Evolutionary conservation across 768 basidiomycete genomes (phyloP).

Genomic region (Trametopsis cervina): DNA sequence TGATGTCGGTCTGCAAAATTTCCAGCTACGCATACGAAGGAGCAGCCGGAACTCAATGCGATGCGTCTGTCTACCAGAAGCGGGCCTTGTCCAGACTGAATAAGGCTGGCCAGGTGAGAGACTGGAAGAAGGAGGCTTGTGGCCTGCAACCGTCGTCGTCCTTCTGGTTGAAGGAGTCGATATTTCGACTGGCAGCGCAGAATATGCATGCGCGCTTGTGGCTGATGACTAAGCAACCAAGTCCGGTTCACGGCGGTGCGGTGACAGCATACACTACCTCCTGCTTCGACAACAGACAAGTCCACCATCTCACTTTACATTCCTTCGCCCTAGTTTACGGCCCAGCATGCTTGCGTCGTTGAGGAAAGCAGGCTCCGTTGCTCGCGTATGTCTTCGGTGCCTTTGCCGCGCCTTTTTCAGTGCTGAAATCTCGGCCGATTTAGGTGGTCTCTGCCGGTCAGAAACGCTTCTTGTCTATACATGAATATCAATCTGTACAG

Average conservation of each 20-base stretch:
- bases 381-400: conserved; percentile 44
- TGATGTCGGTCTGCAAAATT: conserved; percentile 76
- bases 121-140: conserved; percentile 44
- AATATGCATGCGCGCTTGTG: too few species aligned
- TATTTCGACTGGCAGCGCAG: too few species aligned
- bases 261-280: background rate
- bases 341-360: conserved; percentile 59
- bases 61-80: conserved; percentile 56
- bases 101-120: conserved; percentile 51
- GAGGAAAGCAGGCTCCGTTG: conserved; percentile 55
- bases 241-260: background rate
- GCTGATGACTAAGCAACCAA: conserved; percentile 36
- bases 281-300: background rate
- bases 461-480: conserved; percentile 90
- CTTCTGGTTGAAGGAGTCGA: conserved; percentile 39
- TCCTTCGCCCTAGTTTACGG: conserved; percentile 12
- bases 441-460: conserved; percentile 73
- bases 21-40: conserved; percentile 53
- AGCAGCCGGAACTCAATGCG: conserved; percentile 77
- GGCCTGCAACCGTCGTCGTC: conserved; percentile 72
- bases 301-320: conserved; percentile 2
- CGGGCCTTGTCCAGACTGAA: conserved; percentile 30
- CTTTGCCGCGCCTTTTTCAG: background rate
- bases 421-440: conserved; percentile 9
- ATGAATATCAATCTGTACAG: conserved; percentile 96